Conservation (phyloP, 2,329 filamentous ascomycete genomes). For the Sclerotinia sclerotiorum region DNA sequence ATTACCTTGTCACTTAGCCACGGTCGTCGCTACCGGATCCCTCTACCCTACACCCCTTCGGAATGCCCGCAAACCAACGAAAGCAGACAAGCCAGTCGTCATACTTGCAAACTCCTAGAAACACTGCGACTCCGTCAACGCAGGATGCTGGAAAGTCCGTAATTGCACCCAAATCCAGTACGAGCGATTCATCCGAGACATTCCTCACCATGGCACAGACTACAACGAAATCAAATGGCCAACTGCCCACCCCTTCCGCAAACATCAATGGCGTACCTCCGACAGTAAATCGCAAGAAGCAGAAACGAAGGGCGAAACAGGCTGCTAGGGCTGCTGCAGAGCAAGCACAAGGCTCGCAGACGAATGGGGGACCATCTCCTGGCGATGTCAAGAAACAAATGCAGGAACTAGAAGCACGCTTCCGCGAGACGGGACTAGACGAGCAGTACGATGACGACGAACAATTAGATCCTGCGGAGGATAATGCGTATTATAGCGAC, state of each 20-base stretch:
- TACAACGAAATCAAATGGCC: conserved; percentile 38
- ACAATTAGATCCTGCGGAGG: conserved; percentile 48
- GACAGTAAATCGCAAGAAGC: conserved; percentile 86
- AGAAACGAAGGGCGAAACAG: conserved; percentile 83
- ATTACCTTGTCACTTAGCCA: conserved; percentile 5
- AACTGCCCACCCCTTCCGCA: conserved; percentile 34
- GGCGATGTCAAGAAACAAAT: conserved; percentile 32
- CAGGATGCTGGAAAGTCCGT: conserved; percentile 71
- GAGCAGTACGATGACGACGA: conserved; percentile 38
- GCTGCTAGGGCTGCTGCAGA: conserved; percentile 41
- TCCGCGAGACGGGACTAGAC: conserved; percentile 36
- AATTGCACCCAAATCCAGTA: conserved; percentile 55
- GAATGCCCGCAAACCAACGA: conserved; percentile 55
- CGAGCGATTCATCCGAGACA: conserved; percentile 53
- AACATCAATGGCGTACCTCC: conserved; percentile 43
- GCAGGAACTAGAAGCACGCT: conserved; percentile 36
- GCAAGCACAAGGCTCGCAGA: conserved; percentile 29
- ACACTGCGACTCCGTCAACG: conserved; percentile 62
- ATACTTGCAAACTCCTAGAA: conserved; percentile 52
- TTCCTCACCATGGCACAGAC: conserved; percentile 47
- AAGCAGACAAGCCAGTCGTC: conserved; percentile 51
- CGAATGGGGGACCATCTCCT: conserved; percentile 32
- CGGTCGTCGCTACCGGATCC: conserved; percentile 16
- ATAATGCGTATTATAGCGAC: conserved; percentile 57
- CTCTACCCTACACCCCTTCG: conserved; percentile 31